Evolutionary conservation across 176 grass and related monocot species (phyloP), one percentile per base, ranked within the genome.

Genomic region (Tuctoria greenei): DNA sequence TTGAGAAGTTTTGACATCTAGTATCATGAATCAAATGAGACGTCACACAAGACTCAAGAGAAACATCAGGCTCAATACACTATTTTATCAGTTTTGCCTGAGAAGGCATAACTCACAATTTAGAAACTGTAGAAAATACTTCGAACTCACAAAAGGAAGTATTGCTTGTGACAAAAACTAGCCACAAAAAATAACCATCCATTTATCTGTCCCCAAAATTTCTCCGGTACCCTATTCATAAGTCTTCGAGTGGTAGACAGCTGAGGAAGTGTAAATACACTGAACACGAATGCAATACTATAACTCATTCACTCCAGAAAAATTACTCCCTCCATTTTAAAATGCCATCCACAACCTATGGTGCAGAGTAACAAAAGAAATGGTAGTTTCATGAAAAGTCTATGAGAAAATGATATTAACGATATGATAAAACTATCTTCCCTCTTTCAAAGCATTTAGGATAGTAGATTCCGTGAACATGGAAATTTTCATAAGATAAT

Each of bases 71-170:
- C 35, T 16, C 39, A 72, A 8, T 14, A 40, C 16, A 47, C 44
- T 86, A 54, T 27, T 66, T 72, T 42, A 31, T 38, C 3, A 47
- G 39, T 24, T 31, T 39, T 46, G 16, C 4, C 51, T 70, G 39
- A 76, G 17, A 67, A 64, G 49, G 35, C 24, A 14, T 23, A 76
- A 76, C 41, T 76, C 58, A 46, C 59, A 71, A 18, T 65, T 66
- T 17, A 8, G 10, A 14, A 35, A 66, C 4, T 27, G 54, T 63
- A 2, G 27, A 61, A 52, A 52, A 63, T 34, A n/a, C 25, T 45
- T 38, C 45, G 25, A 69, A 79, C 54, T 25, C 67, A 65, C 5
- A 47, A 15, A 61, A 77, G 59, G 40, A 23, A 39, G 27, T 15
- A 17, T 38, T 83, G 55, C 18, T 8, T 84, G 27, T 57, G 39